Percentiles rank a stretch among this genome's conserved stretches.
Evolutionary conservation across 495 filamentous ascomycete genomes (phyloP).

Genomic region (Hypoxylon fragiforme): DNA sequence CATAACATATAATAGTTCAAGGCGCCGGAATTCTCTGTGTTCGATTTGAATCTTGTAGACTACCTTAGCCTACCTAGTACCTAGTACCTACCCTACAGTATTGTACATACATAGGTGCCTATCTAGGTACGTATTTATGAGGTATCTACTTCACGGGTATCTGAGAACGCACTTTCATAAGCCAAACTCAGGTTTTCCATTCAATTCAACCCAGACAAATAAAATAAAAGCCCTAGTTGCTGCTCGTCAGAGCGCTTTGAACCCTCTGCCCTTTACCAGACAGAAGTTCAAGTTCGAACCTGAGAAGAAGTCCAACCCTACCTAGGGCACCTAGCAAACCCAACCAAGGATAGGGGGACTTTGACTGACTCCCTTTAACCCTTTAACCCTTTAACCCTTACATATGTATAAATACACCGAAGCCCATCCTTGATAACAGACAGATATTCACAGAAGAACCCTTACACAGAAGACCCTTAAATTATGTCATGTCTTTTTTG

Average conservation of each 20-base stretch:
- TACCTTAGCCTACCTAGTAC: no score
- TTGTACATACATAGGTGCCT: no score
- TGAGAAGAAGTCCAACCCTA: constrained; percentile 17
- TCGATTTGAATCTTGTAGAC: constrained; percentile 4
- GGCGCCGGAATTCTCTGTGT: neutral
- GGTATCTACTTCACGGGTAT: neutral
- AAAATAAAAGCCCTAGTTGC: constrained; percentile 20
- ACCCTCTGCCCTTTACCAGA: constrained; percentile 11
- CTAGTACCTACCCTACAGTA: no score
- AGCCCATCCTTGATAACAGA: constrained; percentile 1
- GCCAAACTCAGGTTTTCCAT: neutral
- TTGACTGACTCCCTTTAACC: constrained; percentile 7
- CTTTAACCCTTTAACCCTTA: no score
- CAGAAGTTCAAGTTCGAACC: constrained; percentile 11
- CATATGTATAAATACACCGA: constrained; percentile 17
- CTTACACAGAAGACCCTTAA: no score
- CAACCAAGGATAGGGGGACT: neutral
- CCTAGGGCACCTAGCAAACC: constrained; percentile 11
- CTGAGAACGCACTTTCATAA: constrained; percentile 15
- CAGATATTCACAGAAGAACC: constrained; percentile 4
- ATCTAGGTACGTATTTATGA: no score
- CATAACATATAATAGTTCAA: no score
- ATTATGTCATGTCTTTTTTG: neutral
- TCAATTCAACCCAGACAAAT: constrained; percentile 4
- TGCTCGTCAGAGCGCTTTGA: constrained; percentile 26